Base-by-base conservation (phyloP, 257 asterid species). In the Cinchona pubescens region DNA sequence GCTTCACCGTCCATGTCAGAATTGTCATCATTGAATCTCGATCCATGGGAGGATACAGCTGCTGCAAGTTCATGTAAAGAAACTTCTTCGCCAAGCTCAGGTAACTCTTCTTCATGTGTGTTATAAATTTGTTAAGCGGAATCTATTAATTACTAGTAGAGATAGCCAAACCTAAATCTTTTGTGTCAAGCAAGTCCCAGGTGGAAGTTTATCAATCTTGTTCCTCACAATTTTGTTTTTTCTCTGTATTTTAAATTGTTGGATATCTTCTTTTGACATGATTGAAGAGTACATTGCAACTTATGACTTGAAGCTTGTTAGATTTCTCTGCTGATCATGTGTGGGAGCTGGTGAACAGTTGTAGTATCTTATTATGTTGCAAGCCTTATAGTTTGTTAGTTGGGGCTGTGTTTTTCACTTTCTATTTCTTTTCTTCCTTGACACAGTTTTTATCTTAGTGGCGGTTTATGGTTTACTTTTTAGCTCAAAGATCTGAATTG, bases 61-160 rank as follows among this genome's bases (percentile, higher is more conserved):
- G 60, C 78, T 81, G 78, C 72, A 69, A 75, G 58, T 71, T 60
- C 81, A 67, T 77, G 88, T 38, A 83, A 72, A 72, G 90, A 87
- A 75, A 85, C 72, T 45, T 79, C 92, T 67, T 88, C 92, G 43
- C 88, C 96, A 37, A 87, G 86, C 89, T 88, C 94, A 75, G 97
- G 97, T 89, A 87, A 48, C 16, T 45, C 49, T 43, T 72, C 19
- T 34, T 72, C 37, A 48, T 45, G 27, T n/a, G 30, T 37, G 4
- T 42, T 63, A 19, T 59, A 25, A 35, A 49, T 51, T 27, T 60
- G 18, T 29, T 34, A 15, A 40, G 35, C 10, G 3, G 16, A 11
- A 58, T n/a, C n/a, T n/a, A 2, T 8, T 13, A 58, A 11, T 58
- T 58, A 9, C 15, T 58, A 12, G 1, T 58, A 11, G 30, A 25